Conservation (phyloP, 139 green algal genomes). For the Chlorella sorokiniana region DNA sequence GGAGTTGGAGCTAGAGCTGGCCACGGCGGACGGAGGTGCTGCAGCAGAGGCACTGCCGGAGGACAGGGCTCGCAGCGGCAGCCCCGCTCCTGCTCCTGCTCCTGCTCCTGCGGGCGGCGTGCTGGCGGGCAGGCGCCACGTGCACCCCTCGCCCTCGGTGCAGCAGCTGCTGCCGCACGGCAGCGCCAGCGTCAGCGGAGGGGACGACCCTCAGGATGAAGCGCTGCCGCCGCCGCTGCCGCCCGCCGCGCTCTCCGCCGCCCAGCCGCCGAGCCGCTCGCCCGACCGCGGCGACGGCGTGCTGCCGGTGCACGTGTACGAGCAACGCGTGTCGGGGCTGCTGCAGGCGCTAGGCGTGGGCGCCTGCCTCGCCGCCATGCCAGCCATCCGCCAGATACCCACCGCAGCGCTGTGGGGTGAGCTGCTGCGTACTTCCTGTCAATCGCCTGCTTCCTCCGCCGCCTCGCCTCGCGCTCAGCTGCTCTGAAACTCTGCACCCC, state of each 20-base stretch:
- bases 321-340: conserved; percentile 78
- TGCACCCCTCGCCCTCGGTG: conserved; percentile 4
- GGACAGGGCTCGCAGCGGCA: background rate
- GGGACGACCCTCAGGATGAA: background rate
- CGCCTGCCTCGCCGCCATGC: conserved; percentile 71
- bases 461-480: background rate
- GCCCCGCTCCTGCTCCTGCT: no score
- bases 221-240: background rate
- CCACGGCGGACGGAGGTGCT: background rate
- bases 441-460: background rate
- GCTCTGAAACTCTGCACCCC: background rate
- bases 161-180: background rate
- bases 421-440: background rate
- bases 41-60: background rate
- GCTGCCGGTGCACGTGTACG: conserved; percentile 63
- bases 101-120: no score
- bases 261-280: background rate
- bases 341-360: conserved; percentile 76
- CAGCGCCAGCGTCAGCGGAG: background rate
- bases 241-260: background rate
- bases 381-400: conserved; percentile 70
- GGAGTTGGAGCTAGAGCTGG: background rate
- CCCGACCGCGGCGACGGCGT: background rate
- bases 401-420: conserved; percentile 71
- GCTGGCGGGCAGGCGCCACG: background rate